Conservation (phyloP, 441 rosid species). For the Populus hybrid region DNA sequence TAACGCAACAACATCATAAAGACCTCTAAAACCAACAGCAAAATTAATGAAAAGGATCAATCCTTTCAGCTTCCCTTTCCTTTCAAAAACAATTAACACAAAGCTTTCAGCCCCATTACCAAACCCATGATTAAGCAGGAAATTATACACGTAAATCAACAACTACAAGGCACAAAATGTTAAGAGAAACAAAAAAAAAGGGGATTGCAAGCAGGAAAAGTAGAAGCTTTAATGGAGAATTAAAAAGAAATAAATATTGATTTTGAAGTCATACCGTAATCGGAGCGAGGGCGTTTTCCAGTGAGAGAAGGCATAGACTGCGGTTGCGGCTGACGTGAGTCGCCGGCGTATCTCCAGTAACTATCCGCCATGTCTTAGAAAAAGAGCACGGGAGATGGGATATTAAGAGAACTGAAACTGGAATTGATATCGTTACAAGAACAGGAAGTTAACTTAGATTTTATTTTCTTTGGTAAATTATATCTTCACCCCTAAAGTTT, state of each 20-base stretch:
- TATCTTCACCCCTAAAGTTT: background rate
- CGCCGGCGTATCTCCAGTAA: constrained; percentile 44
- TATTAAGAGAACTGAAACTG: background rate
- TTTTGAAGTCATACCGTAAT: constrained; percentile 28
- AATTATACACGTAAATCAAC: background rate
- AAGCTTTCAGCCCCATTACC: background rate
- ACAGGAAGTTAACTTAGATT: background rate
- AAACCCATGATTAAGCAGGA: background rate
- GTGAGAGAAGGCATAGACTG: constrained; percentile 25
- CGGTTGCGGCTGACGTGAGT: constrained; percentile 32
- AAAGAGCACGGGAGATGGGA: background rate
- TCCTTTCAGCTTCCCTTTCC: background rate
- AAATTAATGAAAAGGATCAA: background rate
- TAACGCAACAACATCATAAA: background rate
- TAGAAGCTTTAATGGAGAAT: background rate
- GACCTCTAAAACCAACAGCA: background rate
- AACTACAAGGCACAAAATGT: background rate
- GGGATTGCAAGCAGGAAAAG: background rate
- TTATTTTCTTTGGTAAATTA: background rate
- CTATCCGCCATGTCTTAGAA: constrained; percentile 39
- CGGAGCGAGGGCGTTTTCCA: constrained; percentile 54
- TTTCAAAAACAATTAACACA: background rate
- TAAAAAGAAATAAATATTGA: background rate
- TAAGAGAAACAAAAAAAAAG: background rate
- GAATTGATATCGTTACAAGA: background rate